A percentile compares a stretch with the other conserved stretches of the same genome.
Evolutionary conservation across 2,329 filamentous ascomycete genomes (phyloP).

Genomic region (Coniella vitis): DNA sequence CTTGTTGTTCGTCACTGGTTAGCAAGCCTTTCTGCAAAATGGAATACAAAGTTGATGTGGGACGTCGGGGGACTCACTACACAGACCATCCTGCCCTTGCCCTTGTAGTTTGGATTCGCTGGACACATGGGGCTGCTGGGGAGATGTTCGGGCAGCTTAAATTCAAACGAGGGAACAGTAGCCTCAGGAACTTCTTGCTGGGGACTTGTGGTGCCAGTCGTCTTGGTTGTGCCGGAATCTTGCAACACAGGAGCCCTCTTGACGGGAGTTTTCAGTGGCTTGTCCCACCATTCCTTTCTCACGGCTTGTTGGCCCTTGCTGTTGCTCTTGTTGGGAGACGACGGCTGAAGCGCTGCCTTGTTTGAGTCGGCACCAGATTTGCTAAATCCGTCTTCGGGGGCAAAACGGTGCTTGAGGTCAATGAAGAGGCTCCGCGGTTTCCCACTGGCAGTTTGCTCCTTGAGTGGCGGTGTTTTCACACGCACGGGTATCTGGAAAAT

Average conservation of each 20-base stretch:
- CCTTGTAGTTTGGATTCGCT: slow-evolving; percentile 36
- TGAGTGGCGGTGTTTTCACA: slow-evolving; percentile 3
- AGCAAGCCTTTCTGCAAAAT: not conserved
- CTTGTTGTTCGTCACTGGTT: not conserved
- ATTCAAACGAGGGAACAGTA: slow-evolving; percentile 30
- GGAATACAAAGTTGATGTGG: no score
- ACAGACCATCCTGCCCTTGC: slow-evolving; percentile 41
- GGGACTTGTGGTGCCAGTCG: no score
- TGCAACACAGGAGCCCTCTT: slow-evolving; percentile 18
- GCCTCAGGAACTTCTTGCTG: no score
- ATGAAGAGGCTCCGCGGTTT: slow-evolving; percentile 6
- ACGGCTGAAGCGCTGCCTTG: not conserved
- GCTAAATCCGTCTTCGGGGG: not conserved
- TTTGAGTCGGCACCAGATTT: slow-evolving; percentile 1
- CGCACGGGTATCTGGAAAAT: not conserved
- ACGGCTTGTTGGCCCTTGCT: not conserved
- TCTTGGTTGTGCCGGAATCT: slow-evolving; percentile 1
- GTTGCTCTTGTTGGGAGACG: not conserved
- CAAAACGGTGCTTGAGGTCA: not conserved
- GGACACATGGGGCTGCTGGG: slow-evolving; percentile 47
- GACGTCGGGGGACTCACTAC: slow-evolving; percentile 27
- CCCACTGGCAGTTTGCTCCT: not conserved
- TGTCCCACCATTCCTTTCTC: slow-evolving; percentile 27
- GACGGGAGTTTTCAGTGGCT: slow-evolving; percentile 17
- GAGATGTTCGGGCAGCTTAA: slow-evolving; percentile 44